A percentile compares a stretch with the other conserved stretches of the same genome.
phyloP scores from a whole-genome alignment of 1,284 basidiomycete genomes.

The Leccinum proliferum region DNA sequence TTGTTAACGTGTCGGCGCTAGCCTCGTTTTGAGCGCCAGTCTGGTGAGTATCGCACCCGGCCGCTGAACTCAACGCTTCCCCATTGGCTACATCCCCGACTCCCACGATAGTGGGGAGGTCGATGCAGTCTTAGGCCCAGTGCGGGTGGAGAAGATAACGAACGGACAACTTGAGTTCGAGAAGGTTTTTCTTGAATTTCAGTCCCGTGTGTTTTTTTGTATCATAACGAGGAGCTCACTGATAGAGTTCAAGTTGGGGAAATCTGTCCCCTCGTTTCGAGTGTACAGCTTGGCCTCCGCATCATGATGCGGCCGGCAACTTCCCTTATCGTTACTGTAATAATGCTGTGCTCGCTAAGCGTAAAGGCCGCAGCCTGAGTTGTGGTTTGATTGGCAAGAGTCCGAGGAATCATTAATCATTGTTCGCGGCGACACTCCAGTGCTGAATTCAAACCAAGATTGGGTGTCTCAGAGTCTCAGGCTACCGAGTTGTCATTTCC shows the following conservation, averaged over 20 bases:
- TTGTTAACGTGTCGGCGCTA: not conserved
- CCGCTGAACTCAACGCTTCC: too few species aligned
- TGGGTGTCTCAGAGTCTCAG: not conserved
- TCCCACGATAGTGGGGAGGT: too few species aligned
- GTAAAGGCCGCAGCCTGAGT: not conserved
- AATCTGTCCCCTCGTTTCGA: conserved; percentile 5
- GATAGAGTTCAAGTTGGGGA: not conserved
- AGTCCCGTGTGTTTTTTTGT: not conserved
- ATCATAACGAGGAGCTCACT: not conserved
- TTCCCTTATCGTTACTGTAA: not conserved
- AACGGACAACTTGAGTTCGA: not conserved
- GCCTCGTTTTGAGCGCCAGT: too few species aligned
- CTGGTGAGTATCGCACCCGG: too few species aligned
- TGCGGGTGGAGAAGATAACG: not conserved
- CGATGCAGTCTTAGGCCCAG: conserved; percentile 30
- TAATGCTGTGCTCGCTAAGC: not conserved
- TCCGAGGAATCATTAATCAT: not conserved
- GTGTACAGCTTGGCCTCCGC: not conserved
- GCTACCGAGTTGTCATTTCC: not conserved
- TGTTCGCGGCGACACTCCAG: not conserved
- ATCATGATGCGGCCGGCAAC: not conserved
- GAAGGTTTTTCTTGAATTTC: not conserved
- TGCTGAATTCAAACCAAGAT: too few species aligned
- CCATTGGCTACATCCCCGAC: too few species aligned
- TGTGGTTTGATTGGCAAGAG: too few species aligned